Base-by-base conservation (phyloP, 2,329 filamentous ascomycete species). In the Allantophomopsis cytisporea region DNA sequence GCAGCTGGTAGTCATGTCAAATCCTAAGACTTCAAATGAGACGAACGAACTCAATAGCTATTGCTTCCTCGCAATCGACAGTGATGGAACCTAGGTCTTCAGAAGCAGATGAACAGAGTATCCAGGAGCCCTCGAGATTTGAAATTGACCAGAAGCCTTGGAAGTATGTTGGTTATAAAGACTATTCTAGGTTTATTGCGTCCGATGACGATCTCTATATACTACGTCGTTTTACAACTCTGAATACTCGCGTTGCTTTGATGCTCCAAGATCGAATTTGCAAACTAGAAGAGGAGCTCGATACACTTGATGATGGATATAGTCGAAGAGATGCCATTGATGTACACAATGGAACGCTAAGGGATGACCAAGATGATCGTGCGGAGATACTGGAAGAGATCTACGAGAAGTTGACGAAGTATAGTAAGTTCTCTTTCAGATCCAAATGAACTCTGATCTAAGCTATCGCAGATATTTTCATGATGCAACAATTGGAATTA, bases 191-290 rank as follows among this genome's bases (percentile, higher is more conserved):
- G 2, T 58, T 57, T 35, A 38, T 58, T 4, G 45, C 53, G 4
- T 55, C 56, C 0, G 56, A 59, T 4, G 46, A 49, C 13, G 55
- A 56, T 33, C 48, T 56, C n/a, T 44, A 50, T 16, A 49, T 60
- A 7, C 49, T 61, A 4, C 50, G 58, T 5, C 50, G 56, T 11
- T 62, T 63, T 36, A 47, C 47, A 7, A 39, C 46, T 1, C 44
- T 60, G 0, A 59, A 58, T 33, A 42, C 45, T 6, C 44, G 57
- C 23, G 41, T 58, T 11, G 43, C 53, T 1, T 45, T 62, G 5
- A 45, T 46, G 1, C 46, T 60, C 2, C 59, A 62, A 42, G 57
- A 61, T 28, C 45, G 57, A 34, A 44, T 61, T 1, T 47, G 47
- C 1, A 44, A 38, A 0, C 36, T 61, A 0, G 59, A 61, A 41